Evolutionary conservation across 345 rosid genomes (phyloP).

Genomic region (Populus simonii): DNA sequence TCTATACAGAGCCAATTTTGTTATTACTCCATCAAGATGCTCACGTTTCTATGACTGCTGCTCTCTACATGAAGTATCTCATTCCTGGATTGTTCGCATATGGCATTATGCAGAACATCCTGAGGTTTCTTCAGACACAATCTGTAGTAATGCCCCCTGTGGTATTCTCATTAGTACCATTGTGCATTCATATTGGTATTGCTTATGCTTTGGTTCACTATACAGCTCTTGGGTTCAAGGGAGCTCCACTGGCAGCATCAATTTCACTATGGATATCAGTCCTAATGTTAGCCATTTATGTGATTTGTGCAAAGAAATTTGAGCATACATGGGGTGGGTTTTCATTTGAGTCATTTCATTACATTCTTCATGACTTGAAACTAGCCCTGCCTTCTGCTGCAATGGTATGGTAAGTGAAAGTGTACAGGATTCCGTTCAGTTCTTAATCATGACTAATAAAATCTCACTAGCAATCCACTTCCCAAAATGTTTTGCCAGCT

Average conservation of each 20-base stretch:
- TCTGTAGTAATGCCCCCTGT: conserved; percentile 10
- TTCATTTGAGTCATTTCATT: conserved; percentile 11
- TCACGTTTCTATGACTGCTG: conserved; percentile 1
- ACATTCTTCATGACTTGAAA: conserved; percentile 15
- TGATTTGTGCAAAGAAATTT: conserved; percentile 4
- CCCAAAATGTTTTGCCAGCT: conserved; percentile 8
- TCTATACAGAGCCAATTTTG: conserved; percentile 20
- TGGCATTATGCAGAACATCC: conserved; percentile 20
- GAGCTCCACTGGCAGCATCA: conserved; percentile 19
- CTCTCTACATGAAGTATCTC: conserved; percentile 21
- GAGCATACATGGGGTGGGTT: conserved; percentile 21
- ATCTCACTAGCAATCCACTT: too few species aligned
- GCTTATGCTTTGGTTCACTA: conserved; percentile 14
- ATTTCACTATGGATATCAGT: conserved; percentile 17
- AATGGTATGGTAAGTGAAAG: conserved; percentile 24
- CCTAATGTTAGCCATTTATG: background rate
- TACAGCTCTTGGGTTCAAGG: conserved; percentile 14
- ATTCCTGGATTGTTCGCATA: conserved; percentile 25
- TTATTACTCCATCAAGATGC: conserved; percentile 16
- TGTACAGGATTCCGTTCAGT: too few species aligned
- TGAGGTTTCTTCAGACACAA: conserved; percentile 26
- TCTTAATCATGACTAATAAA: too few species aligned
- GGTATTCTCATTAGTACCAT: conserved; percentile 7
- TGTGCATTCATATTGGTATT: conserved; percentile 16
- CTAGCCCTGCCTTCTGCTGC: conserved; percentile 32